Base-by-base conservation (phyloP, 306 rosid genomes). In the Echinosophora koreensis region DNA sequence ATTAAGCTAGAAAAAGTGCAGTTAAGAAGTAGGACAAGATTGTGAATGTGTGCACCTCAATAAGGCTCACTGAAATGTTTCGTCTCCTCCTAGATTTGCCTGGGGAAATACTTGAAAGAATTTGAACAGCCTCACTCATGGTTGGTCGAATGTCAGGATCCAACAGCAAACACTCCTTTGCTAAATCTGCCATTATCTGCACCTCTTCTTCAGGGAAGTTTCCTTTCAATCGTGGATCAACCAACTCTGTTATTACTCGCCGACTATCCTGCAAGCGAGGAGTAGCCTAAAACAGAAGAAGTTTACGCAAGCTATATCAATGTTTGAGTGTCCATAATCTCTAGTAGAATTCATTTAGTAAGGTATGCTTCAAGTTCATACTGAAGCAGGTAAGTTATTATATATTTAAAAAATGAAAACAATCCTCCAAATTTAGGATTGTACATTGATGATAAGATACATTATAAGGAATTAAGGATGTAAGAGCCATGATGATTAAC, bases 121-220 rank as follows among this genome's bases (percentile, higher is more conserved):
- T 86, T 82, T 90, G 97, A 90, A 95, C 97, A 72, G 92, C 96
- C 83, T 95, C 99, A 73, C 97, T 90, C 99, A 90, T 95, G 8
- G 91, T 87, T 69, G 99, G 99, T 73, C 99, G 82, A 71, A 87
- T 85, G 11, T 92, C 97, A 38, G 99, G 99, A 81, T 95, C 97
- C 87, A 89, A 84, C 27, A 89, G 81, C 81, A 95, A 89, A 76
- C 99, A 95, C 83, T 95, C 99, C 85, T 91, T 92, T 61, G 99
- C 97, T 73, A 95, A 85, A 88, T 87, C 88, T 71, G 97, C 97
- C 97, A 95, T 89, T 86, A 95, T 82, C 34, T 88, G 93, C 91
- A 95, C 71, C 86, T 95, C 99, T 66, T 90, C 93, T 84, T 80
- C 88, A 6, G 92, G 97, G 83, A 87, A 92, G 64, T 88, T 79